Base-by-base conservation (phyloP, 768 basidiomycete species). In the Rhizopogon roseolus region DNA sequence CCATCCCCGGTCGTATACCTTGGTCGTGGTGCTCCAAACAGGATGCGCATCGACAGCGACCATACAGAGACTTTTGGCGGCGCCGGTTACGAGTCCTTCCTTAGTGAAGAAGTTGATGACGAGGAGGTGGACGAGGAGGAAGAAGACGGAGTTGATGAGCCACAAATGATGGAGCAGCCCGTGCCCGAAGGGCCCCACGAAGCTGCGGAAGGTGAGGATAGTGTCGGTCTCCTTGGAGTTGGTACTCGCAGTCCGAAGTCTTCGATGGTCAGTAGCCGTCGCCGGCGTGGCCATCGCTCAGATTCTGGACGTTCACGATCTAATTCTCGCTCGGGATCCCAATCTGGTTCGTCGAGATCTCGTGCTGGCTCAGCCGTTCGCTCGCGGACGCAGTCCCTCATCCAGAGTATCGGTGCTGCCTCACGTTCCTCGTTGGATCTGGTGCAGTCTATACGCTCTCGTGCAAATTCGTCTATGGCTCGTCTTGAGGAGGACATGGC, bases 381-480 rank as follows among this genome's bases (percentile, higher is more conserved):
- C n/a, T 81, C 81, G 34, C 73, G 85, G 6, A 73, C 86, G 4
- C 85, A 87, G 63, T 84, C 83, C 4, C 62, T 90, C 53, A 80
- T 90, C 54, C 85, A 87, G 55, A 77, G 78, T 49, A 72, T 88
- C 10, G 77, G 78, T 1, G 78, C 80, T 4, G 85, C 84, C 0
- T 84, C 83, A 7, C 73, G 79, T 37, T 81, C 81, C 0, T 85
- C 83, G 28, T 61, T 86, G 38, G 84, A 84, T 32, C 73, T 81
- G 11, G 80, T 82, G 16, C 75, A 76, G 55, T 66, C 65, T 4
- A 74, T 73, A 4, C 75, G 81, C 39, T 75, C 77, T 25, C 77
- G 84, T 17, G 75, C 85, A 34, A 81, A 84, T 59, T 85, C 85
- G n/a, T 81, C 81, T n/a, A 81, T 82, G 76, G 81, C 79, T 6